These are phyloP conservation scores for Dactylorhiza incarnata DNA, from an alignment of 106 monocot genomes.

Conservation along the genomic window DNA sequence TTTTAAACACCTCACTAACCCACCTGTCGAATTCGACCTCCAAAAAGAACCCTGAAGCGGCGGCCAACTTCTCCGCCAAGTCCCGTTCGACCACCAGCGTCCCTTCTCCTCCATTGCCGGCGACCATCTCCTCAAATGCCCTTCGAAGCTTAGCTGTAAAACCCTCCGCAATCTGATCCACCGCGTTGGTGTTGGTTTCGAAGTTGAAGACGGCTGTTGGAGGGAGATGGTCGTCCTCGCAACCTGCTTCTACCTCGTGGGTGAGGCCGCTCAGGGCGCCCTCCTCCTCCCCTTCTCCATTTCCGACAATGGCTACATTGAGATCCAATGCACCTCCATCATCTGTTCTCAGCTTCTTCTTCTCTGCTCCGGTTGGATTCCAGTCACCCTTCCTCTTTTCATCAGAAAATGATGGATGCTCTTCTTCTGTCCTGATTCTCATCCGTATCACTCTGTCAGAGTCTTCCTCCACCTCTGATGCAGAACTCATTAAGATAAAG, in stretches of 20 bases:
- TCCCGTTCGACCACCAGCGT: slow-evolving; percentile 25
- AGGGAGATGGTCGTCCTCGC: slow-evolving; percentile 13
- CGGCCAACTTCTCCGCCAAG: slow-evolving; percentile 33
- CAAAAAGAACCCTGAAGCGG: slow-evolving; percentile 40
- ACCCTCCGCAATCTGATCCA: slow-evolving; percentile 11
- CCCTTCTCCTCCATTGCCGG: slow-evolving; percentile 7
- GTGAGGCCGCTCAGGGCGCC: slow-evolving; percentile 46
- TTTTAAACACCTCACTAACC: slow-evolving; percentile 67
- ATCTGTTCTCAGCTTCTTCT: slow-evolving; percentile 5
- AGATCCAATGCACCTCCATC: slow-evolving; percentile 47
- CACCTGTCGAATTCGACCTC: slow-evolving; percentile 59
- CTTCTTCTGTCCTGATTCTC: slow-evolving; percentile 25
- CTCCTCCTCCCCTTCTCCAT: slow-evolving; percentile 24
- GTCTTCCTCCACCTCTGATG: background rate
- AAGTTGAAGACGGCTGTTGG: slow-evolving; percentile 9
- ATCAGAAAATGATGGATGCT: background rate
- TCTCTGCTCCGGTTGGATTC: background rate
- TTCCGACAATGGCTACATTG: slow-evolving; percentile 24
- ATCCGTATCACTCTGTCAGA: slow-evolving; percentile 27
- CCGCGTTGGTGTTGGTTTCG: slow-evolving; percentile 3
- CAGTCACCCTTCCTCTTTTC: slow-evolving; percentile 44
- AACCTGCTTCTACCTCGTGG: slow-evolving; percentile 20
- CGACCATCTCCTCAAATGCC: slow-evolving; percentile 20
- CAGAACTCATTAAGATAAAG: slow-evolving; percentile 39
- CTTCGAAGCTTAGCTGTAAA: slow-evolving; percentile 24